A percentile compares a stretch with the other conserved stretches of the same genome.
Conservation (phyloP, 768 basidiomycete species). For the Russula sp. region DNA sequence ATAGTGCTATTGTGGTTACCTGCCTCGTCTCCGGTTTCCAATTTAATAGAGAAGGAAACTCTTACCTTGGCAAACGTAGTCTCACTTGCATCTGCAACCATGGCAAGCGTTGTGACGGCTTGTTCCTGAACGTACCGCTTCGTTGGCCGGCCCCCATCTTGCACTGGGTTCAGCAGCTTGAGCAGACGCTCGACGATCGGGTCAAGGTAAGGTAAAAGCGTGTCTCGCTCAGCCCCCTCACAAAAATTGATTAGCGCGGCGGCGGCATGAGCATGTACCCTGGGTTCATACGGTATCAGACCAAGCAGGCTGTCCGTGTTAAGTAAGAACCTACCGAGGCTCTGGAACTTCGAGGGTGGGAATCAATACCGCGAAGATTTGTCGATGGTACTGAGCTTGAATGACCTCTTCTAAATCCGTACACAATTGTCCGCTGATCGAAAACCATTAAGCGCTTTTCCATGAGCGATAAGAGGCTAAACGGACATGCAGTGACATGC, state of each 20-base stretch:
- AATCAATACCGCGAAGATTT: conserved; percentile 68
- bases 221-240: conserved; percentile 74
- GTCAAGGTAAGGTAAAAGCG: conserved; percentile 74
- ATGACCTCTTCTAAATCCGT: conserved; percentile 84
- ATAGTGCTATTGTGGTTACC: conserved; percentile 53
- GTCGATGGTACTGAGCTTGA: conserved; percentile 65
- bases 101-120: conserved; percentile 81
- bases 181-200: conserved; percentile 71
- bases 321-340: conserved; percentile 49
- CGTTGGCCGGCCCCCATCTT: conserved; percentile 40
- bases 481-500: conserved; percentile 83
- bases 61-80: conserved; percentile 67
- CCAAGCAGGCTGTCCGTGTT: not conserved
- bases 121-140: conserved; percentile 82
- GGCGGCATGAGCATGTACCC: conserved; percentile 84
- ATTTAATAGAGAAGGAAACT: not conserved
- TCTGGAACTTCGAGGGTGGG: conserved; percentile 73
- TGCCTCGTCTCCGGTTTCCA: not conserved
- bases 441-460: conserved; percentile 8
- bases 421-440: conserved; percentile 75
- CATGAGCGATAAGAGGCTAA: conserved; percentile 16
- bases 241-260: conserved; percentile 90
- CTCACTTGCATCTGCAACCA: conserved; percentile 87
- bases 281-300: conserved; percentile 33
- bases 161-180: conserved; percentile 57